Conservation (phyloP, 768 basidiomycete species). For the Pleurotus sapidus region DNA sequence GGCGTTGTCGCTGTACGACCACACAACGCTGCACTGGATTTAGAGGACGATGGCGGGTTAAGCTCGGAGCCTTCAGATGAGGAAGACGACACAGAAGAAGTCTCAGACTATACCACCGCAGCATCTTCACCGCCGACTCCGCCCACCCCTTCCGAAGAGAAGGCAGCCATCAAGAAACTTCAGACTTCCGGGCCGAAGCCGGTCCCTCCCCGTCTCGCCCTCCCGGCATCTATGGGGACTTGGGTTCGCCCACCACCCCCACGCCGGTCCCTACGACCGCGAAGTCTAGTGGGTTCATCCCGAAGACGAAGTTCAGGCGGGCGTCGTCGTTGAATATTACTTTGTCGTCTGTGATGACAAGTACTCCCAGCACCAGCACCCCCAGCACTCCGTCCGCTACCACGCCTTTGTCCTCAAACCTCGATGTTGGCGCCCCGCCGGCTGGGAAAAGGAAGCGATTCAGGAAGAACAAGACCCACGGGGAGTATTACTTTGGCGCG, state of each 20-base stretch:
- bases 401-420: background rate
- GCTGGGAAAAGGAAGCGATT: constrained; percentile 10
- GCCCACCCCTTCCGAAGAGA: background rate
- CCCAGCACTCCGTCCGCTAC: background rate
- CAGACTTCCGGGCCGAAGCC: constrained; percentile 3
- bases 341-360: background rate
- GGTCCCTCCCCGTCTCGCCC: background rate
- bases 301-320: constrained; percentile 6
- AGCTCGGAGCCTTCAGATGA: constrained; percentile 39
- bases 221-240: background rate
- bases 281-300: constrained; percentile 6
- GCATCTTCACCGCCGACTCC: constrained; percentile 10
- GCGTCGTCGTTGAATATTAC: background rate
- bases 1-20: constrained; percentile 83
- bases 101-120: constrained; percentile 20
- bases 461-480: constrained; percentile 12
- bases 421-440: background rate
- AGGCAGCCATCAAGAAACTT: background rate
- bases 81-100: constrained; percentile 29
- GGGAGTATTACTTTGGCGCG: constrained; percentile 52
- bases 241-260: background rate
- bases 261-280: background rate
- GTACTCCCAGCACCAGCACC: background rate
- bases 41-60: constrained; percentile 78
- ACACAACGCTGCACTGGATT: constrained; percentile 48